Percentiles rank a stretch among this genome's conserved stretches.
phyloP scores from a whole-genome alignment of 2,329 filamentous ascomycete genomes.

The Neoarthrinium moseri region DNA sequence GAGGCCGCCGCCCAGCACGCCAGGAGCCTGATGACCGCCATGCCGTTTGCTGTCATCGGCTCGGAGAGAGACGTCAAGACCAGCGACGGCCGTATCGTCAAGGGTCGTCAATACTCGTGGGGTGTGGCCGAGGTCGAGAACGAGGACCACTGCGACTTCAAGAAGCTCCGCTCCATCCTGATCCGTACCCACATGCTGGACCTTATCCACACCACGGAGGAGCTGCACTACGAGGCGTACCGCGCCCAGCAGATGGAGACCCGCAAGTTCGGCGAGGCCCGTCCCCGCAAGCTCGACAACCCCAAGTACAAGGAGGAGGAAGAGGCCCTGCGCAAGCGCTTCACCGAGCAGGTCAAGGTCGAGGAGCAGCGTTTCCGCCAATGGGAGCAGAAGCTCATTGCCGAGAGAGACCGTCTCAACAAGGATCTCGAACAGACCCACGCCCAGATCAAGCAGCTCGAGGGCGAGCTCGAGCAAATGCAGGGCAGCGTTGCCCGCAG shows the following conservation, averaged over 20 bases:
- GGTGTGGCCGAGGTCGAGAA: slow-evolving; percentile 99
- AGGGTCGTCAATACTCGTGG: slow-evolving; percentile 99
- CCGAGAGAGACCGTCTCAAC: slow-evolving; percentile 97
- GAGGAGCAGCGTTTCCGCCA: slow-evolving; percentile 99
- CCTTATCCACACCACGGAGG: slow-evolving; percentile 98
- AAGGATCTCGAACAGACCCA: slow-evolving; percentile 99
- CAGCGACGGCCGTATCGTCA: slow-evolving; percentile 91
- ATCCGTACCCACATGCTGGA: slow-evolving; percentile 99
- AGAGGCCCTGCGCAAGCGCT: slow-evolving; percentile 95
- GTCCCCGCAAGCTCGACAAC: slow-evolving; percentile 97
- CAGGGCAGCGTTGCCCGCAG: slow-evolving; percentile 88
- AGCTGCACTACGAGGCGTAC: slow-evolving; percentile 99
- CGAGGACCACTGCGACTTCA: slow-evolving; percentile 99
- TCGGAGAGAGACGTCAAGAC: slow-evolving; percentile 99
- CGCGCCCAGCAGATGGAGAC: slow-evolving; percentile 99
- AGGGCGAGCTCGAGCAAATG: slow-evolving; percentile 89
- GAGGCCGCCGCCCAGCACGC: slow-evolving; percentile 95
- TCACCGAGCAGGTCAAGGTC: slow-evolving; percentile 99
- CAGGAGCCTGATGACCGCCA: slow-evolving; percentile 88
- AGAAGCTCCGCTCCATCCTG: slow-evolving; percentile 98
- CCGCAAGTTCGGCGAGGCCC: slow-evolving; percentile 96
- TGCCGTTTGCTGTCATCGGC: slow-evolving; percentile 98
- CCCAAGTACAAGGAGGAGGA: slow-evolving; percentile 99
- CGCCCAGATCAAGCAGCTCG: slow-evolving; percentile 87
- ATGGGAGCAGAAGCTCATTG: slow-evolving; percentile 99